Evolutionary conservation across 2,329 filamentous ascomycete species (phyloP).

Genomic region (Alternaria gaisen): DNA sequence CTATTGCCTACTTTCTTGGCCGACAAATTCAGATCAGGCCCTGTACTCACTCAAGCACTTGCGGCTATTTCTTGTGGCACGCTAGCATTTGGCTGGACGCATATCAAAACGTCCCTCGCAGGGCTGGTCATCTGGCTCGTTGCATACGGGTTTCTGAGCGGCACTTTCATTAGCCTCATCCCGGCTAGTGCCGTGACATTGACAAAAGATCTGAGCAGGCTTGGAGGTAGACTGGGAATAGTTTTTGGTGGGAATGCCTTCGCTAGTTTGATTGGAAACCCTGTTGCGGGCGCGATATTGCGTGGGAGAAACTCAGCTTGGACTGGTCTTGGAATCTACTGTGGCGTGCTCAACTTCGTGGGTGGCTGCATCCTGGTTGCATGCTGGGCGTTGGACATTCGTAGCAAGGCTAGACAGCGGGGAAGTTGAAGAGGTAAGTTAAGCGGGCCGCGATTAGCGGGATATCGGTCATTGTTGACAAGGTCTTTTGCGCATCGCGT

Average conservation of each 20-base stretch:
- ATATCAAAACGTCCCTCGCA: slow-evolving; percentile 19
- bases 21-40: slow-evolving; percentile 58
- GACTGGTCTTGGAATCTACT: slow-evolving; percentile 19
- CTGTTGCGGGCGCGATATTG: slow-evolving; percentile 32
- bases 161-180: slow-evolving; percentile 28
- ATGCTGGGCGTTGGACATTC: slow-evolving; percentile 10
- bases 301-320: slow-evolving; percentile 10
- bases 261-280: slow-evolving; percentile 33
- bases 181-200: slow-evolving; percentile 26
- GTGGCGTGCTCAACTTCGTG: slow-evolving; percentile 18
- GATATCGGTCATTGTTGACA: too few species aligned
- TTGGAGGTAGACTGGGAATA: slow-evolving; percentile 33
- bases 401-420: neutral
- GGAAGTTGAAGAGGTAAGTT: neutral
- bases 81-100: slow-evolving; percentile 52
- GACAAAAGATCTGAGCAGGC: slow-evolving; percentile 29
- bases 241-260: slow-evolving; percentile 33
- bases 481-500: too few species aligned
- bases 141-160: slow-evolving; percentile 28
- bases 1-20: slow-evolving; percentile 61
- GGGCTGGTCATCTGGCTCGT: slow-evolving; percentile 24
- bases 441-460: too few species aligned
- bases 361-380: slow-evolving; percentile 16
- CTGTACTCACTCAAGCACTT: slow-evolving; percentile 57
- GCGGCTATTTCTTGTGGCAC: slow-evolving; percentile 58